Evolutionary conservation across 768 basidiomycete genomes (phyloP).

Genomic region (Phanerochaete sordida): DNA sequence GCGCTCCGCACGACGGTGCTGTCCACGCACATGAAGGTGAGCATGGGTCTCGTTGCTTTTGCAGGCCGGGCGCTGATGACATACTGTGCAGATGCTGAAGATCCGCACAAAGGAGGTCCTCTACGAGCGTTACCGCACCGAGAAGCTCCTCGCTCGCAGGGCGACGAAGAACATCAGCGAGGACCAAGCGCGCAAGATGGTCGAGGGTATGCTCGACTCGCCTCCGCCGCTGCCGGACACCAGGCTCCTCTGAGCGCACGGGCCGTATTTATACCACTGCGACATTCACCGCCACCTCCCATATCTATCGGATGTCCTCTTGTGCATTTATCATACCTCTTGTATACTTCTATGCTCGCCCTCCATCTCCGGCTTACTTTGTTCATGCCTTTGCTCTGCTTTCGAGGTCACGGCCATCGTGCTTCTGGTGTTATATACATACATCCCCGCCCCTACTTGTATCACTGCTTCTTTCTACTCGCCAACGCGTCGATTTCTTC

Average conservation of each 20-base stretch:
- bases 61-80: background rate
- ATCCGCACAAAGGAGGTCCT: slow-evolving; percentile 81
- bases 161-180: slow-evolving; percentile 78
- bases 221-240: background rate
- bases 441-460: background rate
- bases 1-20: slow-evolving; percentile 80
- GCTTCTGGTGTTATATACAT: background rate
- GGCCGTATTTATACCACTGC: background rate
- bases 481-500: slow-evolving; percentile 72
- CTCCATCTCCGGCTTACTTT: background rate
- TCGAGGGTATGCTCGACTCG: slow-evolving; percentile 54
- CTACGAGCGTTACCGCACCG: slow-evolving; percentile 91
- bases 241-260: background rate
- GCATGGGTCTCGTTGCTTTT: slow-evolving; percentile 15
- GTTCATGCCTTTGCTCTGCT: background rate
- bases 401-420: background rate
- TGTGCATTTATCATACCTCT: slow-evolving; percentile 4
- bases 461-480: slow-evolving; percentile 10
- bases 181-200: slow-evolving; percentile 64
- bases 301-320: background rate
- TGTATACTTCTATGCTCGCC: background rate
- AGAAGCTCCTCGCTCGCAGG: slow-evolving; percentile 83
- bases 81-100: slow-evolving; percentile 61
- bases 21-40: slow-evolving; percentile 81
- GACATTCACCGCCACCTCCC: background rate